Percentiles rank a stretch among this genome's conserved stretches.
Evolutionary conservation across 1,139 yeast species (phyloP).

Genomic region (Sugiyamaella japonica): DNA sequence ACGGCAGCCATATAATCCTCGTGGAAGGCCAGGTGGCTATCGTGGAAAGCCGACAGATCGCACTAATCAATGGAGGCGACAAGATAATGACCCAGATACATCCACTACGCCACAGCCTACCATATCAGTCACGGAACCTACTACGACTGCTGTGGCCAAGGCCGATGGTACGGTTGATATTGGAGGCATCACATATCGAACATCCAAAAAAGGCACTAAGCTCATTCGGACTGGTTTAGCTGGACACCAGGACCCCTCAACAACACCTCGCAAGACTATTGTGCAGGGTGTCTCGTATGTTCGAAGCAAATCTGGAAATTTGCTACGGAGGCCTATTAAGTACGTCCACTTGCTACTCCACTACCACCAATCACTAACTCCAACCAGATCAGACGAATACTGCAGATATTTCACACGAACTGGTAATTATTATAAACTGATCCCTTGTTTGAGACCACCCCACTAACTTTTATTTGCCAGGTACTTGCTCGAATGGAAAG

Average conservation of each 20-base stretch:
- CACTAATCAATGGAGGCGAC: conserved; percentile 15
- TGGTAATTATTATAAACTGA: conserved; percentile 27
- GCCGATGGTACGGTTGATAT: conserved; percentile 26
- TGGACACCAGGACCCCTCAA: conserved; percentile 7
- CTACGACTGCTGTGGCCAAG: conserved; percentile 11
- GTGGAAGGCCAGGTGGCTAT: conserved; percentile 7
- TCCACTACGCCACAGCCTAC: not conserved
- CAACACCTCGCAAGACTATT: conserved; percentile 33
- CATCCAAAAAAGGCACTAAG: conserved; percentile 30
- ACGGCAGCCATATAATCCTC: not conserved
- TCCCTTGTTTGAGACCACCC: not conserved
- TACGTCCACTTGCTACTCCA: not conserved
- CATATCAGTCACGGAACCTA: conserved; percentile 5
- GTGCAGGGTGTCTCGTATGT: conserved; percentile 35
- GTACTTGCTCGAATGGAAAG: conserved; percentile 54
- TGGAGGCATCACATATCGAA: conserved; percentile 31
- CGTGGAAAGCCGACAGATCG: conserved; percentile 1
- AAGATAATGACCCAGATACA: not conserved
- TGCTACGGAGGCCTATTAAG: conserved; percentile 21
- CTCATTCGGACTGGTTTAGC: conserved; percentile 25
- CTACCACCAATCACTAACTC: not conserved
- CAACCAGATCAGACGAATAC: conserved; percentile 18
- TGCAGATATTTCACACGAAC: conserved; percentile 41
- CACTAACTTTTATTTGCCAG: conserved; percentile 36
- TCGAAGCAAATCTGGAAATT: conserved; percentile 36